Evolutionary conservation across 208 protist genomes (phyloP), one percentile per base, ranked within the genome.

Genomic region (Wallacemonas collosoma): DNA sequence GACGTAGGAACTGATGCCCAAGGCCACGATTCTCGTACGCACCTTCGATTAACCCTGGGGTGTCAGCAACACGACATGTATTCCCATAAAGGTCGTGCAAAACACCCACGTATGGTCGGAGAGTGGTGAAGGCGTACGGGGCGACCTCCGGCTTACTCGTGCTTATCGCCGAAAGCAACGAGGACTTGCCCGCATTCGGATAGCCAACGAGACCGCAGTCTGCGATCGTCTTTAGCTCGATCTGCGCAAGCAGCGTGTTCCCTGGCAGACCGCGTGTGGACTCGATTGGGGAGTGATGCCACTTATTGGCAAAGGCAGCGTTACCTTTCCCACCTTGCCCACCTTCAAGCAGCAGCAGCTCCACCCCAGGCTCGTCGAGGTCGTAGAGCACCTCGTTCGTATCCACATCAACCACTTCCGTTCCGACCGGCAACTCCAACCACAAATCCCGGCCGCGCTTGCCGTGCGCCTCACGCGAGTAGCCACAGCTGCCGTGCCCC

Each of bases 181-280:
- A 93, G 2, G 93, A 97, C 82, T 98, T 98, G 5, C 95, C 95
- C 3, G 93, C 90, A 60, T 98, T 98, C 0, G 95, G 93, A 78
- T 94, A 97, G 7, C 95, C 95, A 36, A 98, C 81, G 39, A 98
- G 80, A 7, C 90, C 92, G 57, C 95, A 93, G 77, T 98, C 94
- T 7, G 93, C 95, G 62, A 98, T 89, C 1, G 83, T 89, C 71
- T 97, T 97, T 4, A 98, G 83, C 72, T 97, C 91, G 43, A 98
- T 86, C 63, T 94, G 85, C 9, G 88, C 89, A 14, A 97, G 78
- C 89, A 96, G 93, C 3, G 90, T 95, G 77, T 95, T 95, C 17
- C 94, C 94, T 0, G 92, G 91, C n/a, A 96, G 83, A 4, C 94
- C 94, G 7, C 88, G 90, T 5, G 92, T 96, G 9, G 91, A 95